These are phyloP conservation scores for Hygrocybe punicea DNA, from an alignment of 768 basidiomycete species.

Conservation along the genomic window DNA sequence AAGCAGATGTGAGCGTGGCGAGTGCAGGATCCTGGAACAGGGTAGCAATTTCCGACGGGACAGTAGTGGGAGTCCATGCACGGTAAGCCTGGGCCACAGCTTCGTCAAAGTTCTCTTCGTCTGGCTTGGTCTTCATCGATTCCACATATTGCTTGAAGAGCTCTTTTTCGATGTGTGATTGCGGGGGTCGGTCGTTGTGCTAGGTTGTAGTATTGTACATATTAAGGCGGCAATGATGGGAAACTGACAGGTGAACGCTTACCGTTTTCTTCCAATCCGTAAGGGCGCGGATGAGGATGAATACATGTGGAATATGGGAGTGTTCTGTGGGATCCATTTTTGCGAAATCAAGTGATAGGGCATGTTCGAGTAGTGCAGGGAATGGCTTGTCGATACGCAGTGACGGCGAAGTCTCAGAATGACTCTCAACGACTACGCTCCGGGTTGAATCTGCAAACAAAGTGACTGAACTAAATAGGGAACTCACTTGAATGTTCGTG, in stretches of 20 bases:
- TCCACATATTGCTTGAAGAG: slow-evolving; percentile 69
- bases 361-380: slow-evolving; percentile 72
- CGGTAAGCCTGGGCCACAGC: slow-evolving; percentile 86
- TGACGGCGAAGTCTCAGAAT: slow-evolving; percentile 70
- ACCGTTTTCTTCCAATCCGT: slow-evolving; percentile 81
- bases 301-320: slow-evolving; percentile 84
- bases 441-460: background rate
- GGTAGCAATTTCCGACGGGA: slow-evolving; percentile 63
- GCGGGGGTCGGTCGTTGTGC: slow-evolving; percentile 65
- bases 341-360: slow-evolving; percentile 66
- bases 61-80: slow-evolving; percentile 56
- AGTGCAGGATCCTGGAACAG: slow-evolving; percentile 65
- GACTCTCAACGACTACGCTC: slow-evolving; percentile 76
- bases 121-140: slow-evolving; percentile 65
- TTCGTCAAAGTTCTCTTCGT: slow-evolving; percentile 98
- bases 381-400: slow-evolving; percentile 89
- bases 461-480: background rate
- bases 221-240: too few relatives aligned
- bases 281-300: slow-evolving; percentile 79
- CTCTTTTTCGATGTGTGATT: slow-evolving; percentile 61
- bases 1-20: slow-evolving; percentile 37
- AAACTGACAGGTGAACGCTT: slow-evolving; percentile 25
- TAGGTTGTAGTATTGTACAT: slow-evolving; percentile 34
- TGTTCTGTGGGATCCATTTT: slow-evolving; percentile 87
- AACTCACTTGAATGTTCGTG: slow-evolving; percentile 79